phyloP scores from a whole-genome alignment of 192 early-diverging fungal species.

The Coemansia sp. region DNA sequence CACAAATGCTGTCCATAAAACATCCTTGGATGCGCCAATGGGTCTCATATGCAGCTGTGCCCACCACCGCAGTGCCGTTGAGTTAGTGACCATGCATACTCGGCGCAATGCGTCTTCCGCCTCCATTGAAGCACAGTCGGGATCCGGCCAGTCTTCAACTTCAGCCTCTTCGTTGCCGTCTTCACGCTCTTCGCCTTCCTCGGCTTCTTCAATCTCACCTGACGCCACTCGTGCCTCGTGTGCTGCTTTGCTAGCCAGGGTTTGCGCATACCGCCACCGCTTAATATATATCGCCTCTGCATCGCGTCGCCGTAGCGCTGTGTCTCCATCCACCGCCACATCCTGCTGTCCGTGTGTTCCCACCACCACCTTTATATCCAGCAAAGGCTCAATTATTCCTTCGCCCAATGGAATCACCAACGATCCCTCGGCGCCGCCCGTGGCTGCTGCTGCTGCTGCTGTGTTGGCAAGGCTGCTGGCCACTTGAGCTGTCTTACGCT shows the following conservation, averaged over 20 bases:
- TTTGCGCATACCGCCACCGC: slow-evolving; percentile 43
- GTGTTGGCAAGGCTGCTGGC: not conserved
- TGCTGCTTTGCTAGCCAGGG: slow-evolving; percentile 27
- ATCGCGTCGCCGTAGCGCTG: slow-evolving; percentile 28
- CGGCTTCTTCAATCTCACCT: slow-evolving; percentile 50
- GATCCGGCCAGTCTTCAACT: slow-evolving; percentile 43
- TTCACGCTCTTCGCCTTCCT: slow-evolving; percentile 49
- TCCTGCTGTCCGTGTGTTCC: slow-evolving; percentile 44
- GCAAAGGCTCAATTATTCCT: slow-evolving; percentile 33
- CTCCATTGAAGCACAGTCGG: slow-evolving; percentile 27
- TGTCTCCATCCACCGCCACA: slow-evolving; percentile 10
- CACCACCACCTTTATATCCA: slow-evolving; percentile 27
- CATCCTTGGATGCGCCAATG: slow-evolving; percentile 44
- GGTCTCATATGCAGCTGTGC: slow-evolving; percentile 50
- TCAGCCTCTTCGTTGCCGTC: slow-evolving; percentile 26
- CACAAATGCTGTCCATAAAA: slow-evolving; percentile 39
- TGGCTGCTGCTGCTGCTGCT: not conserved
- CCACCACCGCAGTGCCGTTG: slow-evolving; percentile 49
- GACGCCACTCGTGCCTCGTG: slow-evolving; percentile 31
- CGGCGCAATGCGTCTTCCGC: slow-evolving; percentile 49
- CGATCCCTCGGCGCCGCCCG: slow-evolving; percentile 6
- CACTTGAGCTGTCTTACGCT: slow-evolving; percentile 22
- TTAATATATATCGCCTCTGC: slow-evolving; percentile 37
- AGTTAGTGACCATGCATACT: slow-evolving; percentile 31
- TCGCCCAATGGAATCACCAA: slow-evolving; percentile 26